A percentile compares a stretch with the other conserved stretches of the same genome.
These are phyloP conservation scores for Trichoderma afroharzianum DNA, from an alignment of 2,329 filamentous ascomycete species.

Conservation along the genomic window DNA sequence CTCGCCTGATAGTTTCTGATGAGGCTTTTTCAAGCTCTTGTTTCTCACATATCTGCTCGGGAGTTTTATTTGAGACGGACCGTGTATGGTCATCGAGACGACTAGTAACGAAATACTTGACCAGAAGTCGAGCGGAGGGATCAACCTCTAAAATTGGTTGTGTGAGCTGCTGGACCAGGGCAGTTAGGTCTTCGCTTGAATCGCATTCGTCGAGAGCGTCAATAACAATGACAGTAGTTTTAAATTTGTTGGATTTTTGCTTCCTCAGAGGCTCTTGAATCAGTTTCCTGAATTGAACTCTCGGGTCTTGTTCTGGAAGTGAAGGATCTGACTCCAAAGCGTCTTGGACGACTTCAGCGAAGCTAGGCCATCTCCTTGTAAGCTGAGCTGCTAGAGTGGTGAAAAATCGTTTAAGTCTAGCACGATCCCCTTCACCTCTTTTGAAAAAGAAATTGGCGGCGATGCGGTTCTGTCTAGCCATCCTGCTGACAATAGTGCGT, in stretches of 20 bases:
- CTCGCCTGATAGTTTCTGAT: conserved; percentile 17
- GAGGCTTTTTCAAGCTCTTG: not conserved
- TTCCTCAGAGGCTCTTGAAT: conserved; percentile 3
- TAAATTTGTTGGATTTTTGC: rapidly evolving
- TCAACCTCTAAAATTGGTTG: not conserved
- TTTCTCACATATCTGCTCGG: not conserved
- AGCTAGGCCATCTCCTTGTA: conserved; percentile 21
- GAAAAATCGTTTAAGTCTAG: conserved; percentile 36
- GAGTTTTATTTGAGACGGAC: conserved; percentile 28
- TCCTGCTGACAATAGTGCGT: not conserved
- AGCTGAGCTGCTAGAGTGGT: conserved; percentile 39
- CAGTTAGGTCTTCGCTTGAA: conserved; percentile 26
- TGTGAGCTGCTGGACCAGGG: conserved; percentile 26
- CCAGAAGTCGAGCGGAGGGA: conserved; percentile 1
- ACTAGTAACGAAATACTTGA: conserved; percentile 36
- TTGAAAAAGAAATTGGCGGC: conserved; percentile 37
- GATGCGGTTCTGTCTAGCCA: conserved; percentile 4
- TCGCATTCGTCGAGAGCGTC: conserved; percentile 32
- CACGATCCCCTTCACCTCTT: conserved; percentile 32
- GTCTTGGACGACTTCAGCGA: conserved; percentile 18
- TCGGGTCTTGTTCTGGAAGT: not conserved
- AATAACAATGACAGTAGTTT: conserved; percentile 29
- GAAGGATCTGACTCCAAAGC: not conserved
- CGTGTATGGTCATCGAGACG: conserved; percentile 21
- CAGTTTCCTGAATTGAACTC: conserved; percentile 19